Evolutionary conservation across 139 green algal species (phyloP).

Genomic region (Monoraphidium neglectum): DNA sequence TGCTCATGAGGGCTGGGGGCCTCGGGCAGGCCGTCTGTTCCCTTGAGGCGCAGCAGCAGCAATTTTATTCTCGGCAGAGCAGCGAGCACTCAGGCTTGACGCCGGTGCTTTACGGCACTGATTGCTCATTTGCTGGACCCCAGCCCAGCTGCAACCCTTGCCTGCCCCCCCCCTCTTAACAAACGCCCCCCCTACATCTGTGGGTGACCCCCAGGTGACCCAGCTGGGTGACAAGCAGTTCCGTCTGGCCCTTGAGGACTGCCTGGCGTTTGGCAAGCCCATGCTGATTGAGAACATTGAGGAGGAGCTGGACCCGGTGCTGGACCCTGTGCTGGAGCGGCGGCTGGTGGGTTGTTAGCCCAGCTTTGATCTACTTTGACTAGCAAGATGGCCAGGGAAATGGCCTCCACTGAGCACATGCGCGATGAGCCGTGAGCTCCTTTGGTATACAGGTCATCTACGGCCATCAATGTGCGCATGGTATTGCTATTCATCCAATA

Average conservation of each 20-base stretch:
- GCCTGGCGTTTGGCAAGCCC: conserved; percentile 85
- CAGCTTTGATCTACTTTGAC: conserved; percentile 21
- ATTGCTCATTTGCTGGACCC: background rate
- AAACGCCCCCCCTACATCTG: background rate
- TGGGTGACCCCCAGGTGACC: conserved; percentile 50
- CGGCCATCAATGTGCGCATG: no score
- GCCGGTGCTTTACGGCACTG: no score
- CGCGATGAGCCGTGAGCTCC: no score
- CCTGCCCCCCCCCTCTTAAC: background rate
- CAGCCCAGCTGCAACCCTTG: background rate
- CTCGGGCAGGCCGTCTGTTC: no score
- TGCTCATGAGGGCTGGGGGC: no score
- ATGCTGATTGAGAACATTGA: conserved; percentile 97
- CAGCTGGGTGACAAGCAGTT: conserved; percentile 89
- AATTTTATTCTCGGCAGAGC: no score
- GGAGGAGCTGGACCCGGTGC: conserved; percentile 90
- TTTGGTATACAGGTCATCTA: no score
- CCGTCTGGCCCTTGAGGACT: conserved; percentile 91
- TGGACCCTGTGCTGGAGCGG: conserved; percentile 92
- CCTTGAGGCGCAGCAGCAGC: no score
- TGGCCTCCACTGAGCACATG: no score
- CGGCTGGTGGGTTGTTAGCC: conserved; percentile 40
- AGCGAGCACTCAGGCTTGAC: no score
- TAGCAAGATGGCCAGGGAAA: conserved; percentile 36
- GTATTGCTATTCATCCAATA: background rate